A percentile compares a stretch with the other conserved stretches of the same genome.
Evolutionary conservation across 805 yeast species (phyloP).

Genomic region (Kodamaea fukazawae): DNA sequence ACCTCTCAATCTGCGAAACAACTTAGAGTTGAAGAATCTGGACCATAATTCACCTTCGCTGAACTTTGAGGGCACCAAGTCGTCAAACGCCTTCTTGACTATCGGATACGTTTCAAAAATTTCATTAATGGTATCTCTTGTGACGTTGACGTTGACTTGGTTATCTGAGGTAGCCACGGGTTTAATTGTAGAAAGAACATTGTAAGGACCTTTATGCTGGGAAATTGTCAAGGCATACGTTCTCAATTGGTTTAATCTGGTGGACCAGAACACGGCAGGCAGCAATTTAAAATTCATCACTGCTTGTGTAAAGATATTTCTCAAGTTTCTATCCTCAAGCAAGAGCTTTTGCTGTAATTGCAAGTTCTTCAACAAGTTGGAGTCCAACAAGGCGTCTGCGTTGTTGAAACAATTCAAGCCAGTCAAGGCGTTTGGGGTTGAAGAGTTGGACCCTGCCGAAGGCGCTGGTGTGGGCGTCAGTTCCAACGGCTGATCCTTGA

Average conservation of each 20-base stretch:
- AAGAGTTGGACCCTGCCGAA: neutral
- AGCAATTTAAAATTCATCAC: conserved; percentile 76
- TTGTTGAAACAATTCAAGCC: conserved; percentile 16
- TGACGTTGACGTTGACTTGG: conserved; percentile 87
- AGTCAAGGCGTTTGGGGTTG: conserved; percentile 3
- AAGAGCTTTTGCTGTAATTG: conserved; percentile 77
- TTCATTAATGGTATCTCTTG: conserved; percentile 85
- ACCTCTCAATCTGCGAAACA: conserved; percentile 85
- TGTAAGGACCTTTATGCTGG: conserved; percentile 90
- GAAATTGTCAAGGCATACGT: conserved; percentile 82
- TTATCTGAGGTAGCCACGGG: conserved; percentile 93
- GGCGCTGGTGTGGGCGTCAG: conserved; percentile 22
- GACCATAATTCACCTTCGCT: conserved; percentile 96
- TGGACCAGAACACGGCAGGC: conserved; percentile 83
- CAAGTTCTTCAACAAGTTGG: conserved; percentile 62
- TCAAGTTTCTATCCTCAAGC: conserved; percentile 62
- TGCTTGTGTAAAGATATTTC: conserved; percentile 80
- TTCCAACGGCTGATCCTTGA: conserved; percentile 40
- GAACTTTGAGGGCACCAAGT: conserved; percentile 77
- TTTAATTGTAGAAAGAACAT: conserved; percentile 87
- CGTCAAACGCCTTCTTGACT: conserved; percentile 83
- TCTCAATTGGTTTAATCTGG: conserved; percentile 72
- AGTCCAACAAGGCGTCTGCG: conserved; percentile 33
- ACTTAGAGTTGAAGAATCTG: conserved; percentile 84
- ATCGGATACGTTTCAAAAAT: conserved; percentile 92